Evolutionary conservation across 1,139 yeast species (phyloP).

Genomic region (Nematodospora anomalae): DNA sequence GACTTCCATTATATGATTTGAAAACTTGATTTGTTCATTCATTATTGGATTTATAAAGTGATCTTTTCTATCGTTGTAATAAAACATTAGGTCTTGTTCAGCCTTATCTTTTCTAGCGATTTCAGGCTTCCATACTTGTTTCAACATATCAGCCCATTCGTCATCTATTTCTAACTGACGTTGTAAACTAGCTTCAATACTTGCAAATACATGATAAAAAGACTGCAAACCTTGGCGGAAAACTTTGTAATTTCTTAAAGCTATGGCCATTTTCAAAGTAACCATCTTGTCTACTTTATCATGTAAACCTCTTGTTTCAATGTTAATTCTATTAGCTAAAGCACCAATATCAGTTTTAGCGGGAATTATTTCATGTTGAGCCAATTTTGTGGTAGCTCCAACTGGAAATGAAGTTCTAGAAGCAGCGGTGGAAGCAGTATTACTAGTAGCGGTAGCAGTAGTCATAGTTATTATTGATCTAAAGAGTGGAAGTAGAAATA

Average conservation of each 20-base stretch:
- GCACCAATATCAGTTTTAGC: constrained; percentile 76
- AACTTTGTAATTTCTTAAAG: constrained; percentile 70
- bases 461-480: constrained; percentile 13
- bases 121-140: constrained; percentile 68
- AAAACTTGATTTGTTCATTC: constrained; percentile 61
- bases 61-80: constrained; percentile 54
- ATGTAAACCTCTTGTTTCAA: constrained; percentile 64
- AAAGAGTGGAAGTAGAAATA: neutral
- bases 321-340: constrained; percentile 75
- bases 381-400: constrained; percentile 40
- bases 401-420: constrained; percentile 7
- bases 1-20: constrained; percentile 55
- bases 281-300: constrained; percentile 69
- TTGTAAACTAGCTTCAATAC: constrained; percentile 60
- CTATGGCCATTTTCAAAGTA: constrained; percentile 70
- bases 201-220: constrained; percentile 71
- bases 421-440: constrained; percentile 13
- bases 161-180: constrained; percentile 45
- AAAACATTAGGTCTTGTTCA: constrained; percentile 64
- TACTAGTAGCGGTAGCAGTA: constrained; percentile 14
- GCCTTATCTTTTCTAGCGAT: constrained; percentile 62
- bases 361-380: constrained; percentile 66
- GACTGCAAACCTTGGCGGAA: constrained; percentile 81
- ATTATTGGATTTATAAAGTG: constrained; percentile 60
- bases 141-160: constrained; percentile 45